Evolutionary conservation across 805 yeast genomes (phyloP).

Genomic region (Saccharomycopsis capsularis): DNA sequence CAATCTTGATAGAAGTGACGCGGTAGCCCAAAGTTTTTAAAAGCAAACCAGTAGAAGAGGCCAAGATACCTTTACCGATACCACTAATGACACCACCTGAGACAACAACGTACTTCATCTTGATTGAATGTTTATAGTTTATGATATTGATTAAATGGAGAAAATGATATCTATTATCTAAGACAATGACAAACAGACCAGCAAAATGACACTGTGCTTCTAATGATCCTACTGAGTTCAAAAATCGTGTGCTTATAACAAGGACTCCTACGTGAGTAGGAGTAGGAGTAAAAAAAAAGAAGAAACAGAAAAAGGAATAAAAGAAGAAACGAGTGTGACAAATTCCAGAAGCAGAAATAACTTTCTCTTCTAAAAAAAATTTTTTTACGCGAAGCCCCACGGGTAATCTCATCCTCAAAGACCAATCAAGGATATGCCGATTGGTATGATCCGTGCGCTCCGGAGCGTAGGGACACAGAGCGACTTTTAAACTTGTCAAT

Average conservation of each 20-base stretch:
- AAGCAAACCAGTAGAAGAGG: conserved; percentile 93
- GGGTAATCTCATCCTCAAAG: not conserved
- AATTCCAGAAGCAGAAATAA: not conserved
- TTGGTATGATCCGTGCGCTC: too few species aligned
- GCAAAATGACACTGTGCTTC: not conserved
- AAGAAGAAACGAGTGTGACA: not conserved
- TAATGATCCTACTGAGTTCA: not conserved
- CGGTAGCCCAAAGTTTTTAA: conserved; percentile 90
- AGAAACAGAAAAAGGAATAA: not conserved
- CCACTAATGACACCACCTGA: conserved; percentile 99
- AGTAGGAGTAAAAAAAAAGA: conserved; percentile 6
- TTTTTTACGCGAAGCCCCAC: not conserved
- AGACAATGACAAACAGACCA: too few species aligned
- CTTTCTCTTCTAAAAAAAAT: not conserved
- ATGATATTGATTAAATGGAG: not conserved
- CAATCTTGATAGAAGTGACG: conserved; percentile 96
- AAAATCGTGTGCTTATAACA: not conserved
- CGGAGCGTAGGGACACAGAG: too few species aligned
- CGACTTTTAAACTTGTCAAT: too few species aligned
- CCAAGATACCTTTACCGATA: conserved; percentile 97
- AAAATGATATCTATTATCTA: too few species aligned
- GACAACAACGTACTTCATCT: conserved; percentile 97
- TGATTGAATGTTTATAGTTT: too few species aligned
- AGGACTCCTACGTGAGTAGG: conserved; percentile 7
- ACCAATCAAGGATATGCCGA: too few species aligned